Percentiles rank a stretch among this genome's conserved stretches.
phyloP scores from a whole-genome alignment of 805 yeast genomes.

The Candida loeiensis region DNA sequence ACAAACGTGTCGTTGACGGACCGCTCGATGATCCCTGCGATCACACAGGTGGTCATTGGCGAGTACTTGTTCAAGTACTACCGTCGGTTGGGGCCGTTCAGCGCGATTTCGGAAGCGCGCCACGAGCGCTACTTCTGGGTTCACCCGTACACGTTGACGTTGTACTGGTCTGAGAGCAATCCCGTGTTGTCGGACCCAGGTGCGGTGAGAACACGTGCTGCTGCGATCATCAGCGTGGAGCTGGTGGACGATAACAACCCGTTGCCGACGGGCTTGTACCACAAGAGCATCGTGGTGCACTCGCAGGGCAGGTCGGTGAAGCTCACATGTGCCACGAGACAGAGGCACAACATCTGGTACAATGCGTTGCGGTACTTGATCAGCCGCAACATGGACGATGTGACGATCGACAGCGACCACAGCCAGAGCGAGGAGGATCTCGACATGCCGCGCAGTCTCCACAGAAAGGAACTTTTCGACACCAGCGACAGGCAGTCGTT shows the following conservation, averaged over 20 bases:
- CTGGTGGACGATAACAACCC: conserved; percentile 84
- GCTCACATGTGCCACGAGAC: conserved; percentile 83
- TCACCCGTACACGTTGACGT: conserved; percentile 86
- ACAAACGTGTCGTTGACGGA: conserved; percentile 66
- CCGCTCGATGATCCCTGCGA: conserved; percentile 73
- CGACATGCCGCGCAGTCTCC: conserved; percentile 10
- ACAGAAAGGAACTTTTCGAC: conserved; percentile 11
- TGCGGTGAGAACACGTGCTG: conserved; percentile 66
- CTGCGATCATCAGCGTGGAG: conserved; percentile 75
- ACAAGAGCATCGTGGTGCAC: conserved; percentile 75
- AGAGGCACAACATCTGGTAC: conserved; percentile 88
- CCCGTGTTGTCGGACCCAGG: conserved; percentile 73
- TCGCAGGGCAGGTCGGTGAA: conserved; percentile 65
- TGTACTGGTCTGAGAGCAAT: conserved; percentile 83
- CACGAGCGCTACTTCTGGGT: conserved; percentile 96
- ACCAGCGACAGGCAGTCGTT: conserved; percentile 16
- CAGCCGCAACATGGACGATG: conserved; percentile 59
- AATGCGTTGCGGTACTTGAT: conserved; percentile 75
- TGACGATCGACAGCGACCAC: conserved; percentile 41
- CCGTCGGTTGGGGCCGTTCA: conserved; percentile 70
- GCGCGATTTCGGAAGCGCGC: conserved; percentile 70
- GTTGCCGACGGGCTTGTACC: conserved; percentile 82
- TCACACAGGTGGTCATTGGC: conserved; percentile 92
- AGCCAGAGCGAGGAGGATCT: conserved; percentile 16
- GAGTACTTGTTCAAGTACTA: conserved; percentile 85